A percentile compares a stretch with the other conserved stretches of the same genome.
These are phyloP conservation scores for Podila horticola DNA, from an alignment of 192 early-diverging fungal species.

Conservation along the genomic window DNA sequence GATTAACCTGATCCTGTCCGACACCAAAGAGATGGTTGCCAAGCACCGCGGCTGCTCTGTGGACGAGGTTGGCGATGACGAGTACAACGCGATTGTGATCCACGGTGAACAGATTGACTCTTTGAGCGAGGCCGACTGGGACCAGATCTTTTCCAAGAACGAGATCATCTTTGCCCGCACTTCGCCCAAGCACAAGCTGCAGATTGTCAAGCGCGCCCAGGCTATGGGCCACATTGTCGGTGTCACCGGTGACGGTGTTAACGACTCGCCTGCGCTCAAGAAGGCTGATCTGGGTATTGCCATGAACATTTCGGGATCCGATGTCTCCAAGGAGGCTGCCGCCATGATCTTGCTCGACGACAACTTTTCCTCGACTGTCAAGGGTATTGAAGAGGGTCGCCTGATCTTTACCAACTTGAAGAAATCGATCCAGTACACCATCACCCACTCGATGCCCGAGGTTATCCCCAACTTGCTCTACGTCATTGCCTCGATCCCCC, in stretches of 20 bases:
- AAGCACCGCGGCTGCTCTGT: slow-evolving; percentile 68
- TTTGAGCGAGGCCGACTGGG: slow-evolving; percentile 89
- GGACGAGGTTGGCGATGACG: slow-evolving; percentile 77
- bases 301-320: slow-evolving; percentile 95
- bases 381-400: slow-evolving; percentile 94
- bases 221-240: slow-evolving; percentile 95
- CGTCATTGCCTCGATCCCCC: slow-evolving; percentile 87
- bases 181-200: slow-evolving; percentile 95
- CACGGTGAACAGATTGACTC: slow-evolving; percentile 90
- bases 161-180: slow-evolving; percentile 98
- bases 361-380: slow-evolving; percentile 96
- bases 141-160: slow-evolving; percentile 90
- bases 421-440: slow-evolving; percentile 93
- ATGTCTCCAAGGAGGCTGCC: slow-evolving; percentile 97
- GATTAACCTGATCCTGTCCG: slow-evolving; percentile 93
- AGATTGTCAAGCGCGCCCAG: slow-evolving; percentile 95
- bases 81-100: slow-evolving; percentile 91
- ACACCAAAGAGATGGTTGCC: slow-evolving; percentile 86
- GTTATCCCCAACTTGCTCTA: slow-evolving; percentile 88
- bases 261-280: slow-evolving; percentile 96
- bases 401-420: slow-evolving; percentile 96
- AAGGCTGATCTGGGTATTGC: slow-evolving; percentile 98
- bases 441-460: slow-evolving; percentile 93
- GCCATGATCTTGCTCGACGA: slow-evolving; percentile 98
- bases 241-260: slow-evolving; percentile 97